A percentile compares a stretch with the other conserved stretches of the same genome.
Conservation (phyloP, 768 basidiomycete genomes). For the Gelatoporia subvermispora region DNA sequence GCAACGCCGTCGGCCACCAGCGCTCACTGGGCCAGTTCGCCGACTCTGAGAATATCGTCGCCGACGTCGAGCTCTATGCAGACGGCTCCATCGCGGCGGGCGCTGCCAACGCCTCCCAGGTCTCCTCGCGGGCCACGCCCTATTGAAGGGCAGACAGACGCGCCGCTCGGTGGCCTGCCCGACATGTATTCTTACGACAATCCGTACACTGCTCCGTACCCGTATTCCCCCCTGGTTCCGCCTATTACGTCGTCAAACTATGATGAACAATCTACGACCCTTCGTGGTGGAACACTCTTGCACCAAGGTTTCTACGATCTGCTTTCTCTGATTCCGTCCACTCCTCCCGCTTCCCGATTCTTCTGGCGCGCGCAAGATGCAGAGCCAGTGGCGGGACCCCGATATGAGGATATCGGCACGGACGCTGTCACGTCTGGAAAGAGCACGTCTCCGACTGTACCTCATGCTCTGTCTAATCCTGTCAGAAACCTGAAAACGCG, state of each 20-base stretch:
- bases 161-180: conserved; percentile 9
- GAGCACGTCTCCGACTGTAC: conserved; percentile 24
- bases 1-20: conserved; percentile 5
- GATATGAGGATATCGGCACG: conserved; percentile 56
- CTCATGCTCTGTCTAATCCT: conserved; percentile 28
- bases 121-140: background rate
- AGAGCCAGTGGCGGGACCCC: conserved; percentile 55
- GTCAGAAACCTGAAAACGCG: conserved; percentile 46
- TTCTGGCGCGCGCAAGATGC: conserved; percentile 46
- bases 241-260: conserved; percentile 23
- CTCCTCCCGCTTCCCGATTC: conserved; percentile 58
- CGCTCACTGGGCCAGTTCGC: background rate
- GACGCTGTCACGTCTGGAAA: conserved; percentile 19
- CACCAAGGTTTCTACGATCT: conserved; percentile 93
- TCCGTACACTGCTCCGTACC: conserved; percentile 29
- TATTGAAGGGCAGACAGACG: conserved; percentile 6
- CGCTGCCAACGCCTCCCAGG: conserved; percentile 27
- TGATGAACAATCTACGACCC: conserved; percentile 33
- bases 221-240: conserved; percentile 25
- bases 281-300: conserved; percentile 67
- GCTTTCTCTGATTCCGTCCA: conserved; percentile 68
- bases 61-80: conserved; percentile 10
- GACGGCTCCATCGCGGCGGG: conserved; percentile 23
- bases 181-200: conserved; percentile 19
- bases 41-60: conserved; percentile 2